Evolutionary conservation across 75 land plant genomes (phyloP), one percentile per base, ranked within the genome.

Genomic region (Isoetes taiwanensis): DNA sequence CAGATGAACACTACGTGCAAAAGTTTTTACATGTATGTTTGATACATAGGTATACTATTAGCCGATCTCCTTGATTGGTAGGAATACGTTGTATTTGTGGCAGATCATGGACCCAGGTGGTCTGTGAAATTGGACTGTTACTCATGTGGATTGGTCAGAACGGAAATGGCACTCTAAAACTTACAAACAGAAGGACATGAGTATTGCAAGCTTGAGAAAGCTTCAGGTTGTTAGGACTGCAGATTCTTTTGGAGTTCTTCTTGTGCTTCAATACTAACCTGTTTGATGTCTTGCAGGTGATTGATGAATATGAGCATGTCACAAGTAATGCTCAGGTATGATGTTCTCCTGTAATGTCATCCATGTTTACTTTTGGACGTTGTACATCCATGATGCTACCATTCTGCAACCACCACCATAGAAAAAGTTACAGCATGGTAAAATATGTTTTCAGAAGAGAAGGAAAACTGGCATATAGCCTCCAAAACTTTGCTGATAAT

Each of bases 71-170:
- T n/a, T n/a, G n/a, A n/a, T n/a, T n/a, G n/a, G n/a, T n/a, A n/a
- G n/a, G n/a, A n/a, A n/a, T n/a, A n/a, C n/a, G n/a, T n/a, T n/a
- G n/a, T n/a, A 9, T 41, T 8, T 35, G 16, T 53, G 16, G 54
- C 78, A 94, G 99, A 82, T 94, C 67, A 62, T 89, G 67, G 99
- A 94, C 66, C 81, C 90, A 6, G 58, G 37, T 30, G 85, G 90
- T 24, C 71, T 94, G 28, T 61, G 96, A 52, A 89, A 84, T 31
- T 88, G 99, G 99, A 91, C 99, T 23, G 96, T 94, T 0, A 94
- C 99, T n/a, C 84, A 94, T 72, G 99, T 94, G 30, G 99, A 94
- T 56, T 94, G 99, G 99, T 85, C 84, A 29, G 85, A 94, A 57
- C 63, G 78, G 41, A 88, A 88, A 73, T 88, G 96, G 96, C 99